Base-by-base conservation (phyloP, 805 yeast genomes). In the Yueomyces sp. region DNA sequence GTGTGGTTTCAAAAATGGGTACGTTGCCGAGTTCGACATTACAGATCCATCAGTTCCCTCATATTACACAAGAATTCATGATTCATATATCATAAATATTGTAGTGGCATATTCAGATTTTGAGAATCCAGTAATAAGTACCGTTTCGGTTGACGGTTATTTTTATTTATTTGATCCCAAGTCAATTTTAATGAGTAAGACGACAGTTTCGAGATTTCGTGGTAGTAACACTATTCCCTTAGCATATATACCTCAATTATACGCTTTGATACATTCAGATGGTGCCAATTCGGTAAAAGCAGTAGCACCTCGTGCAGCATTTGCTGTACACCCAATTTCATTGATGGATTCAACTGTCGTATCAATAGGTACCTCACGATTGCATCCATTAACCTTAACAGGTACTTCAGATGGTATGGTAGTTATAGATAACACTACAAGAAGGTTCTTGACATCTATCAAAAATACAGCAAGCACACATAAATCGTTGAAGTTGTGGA, bases 1-100 rank as follows among this genome's bases (percentile, higher is more conserved):
- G 2, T 74, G 76, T 31, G 90, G 88, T 0, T 69, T 75, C 4
- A 57, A 66, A 2, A 71, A 74, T 43, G 92, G 92, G 0, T 64
- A 63, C 31, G 59, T 82, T 7, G 78, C 77, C 0, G 86, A 80
- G 52, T 79, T 69, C 45, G 63, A 68, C 8, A 50, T 77, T 1
- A 36, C 50, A 3, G 59, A 59, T 5, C 46, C 50, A 0, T 44
- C 42, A 2, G 26, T 44, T 1, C 77, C 76, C 1, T 62, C 69
- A 1, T 68, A 48, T 45, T 55, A 65, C 28, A 52, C 55, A 29
- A 69, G 67, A 27, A 44, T 70, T 3, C 71, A 67, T 43, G 57
- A 62, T 3, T 62, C 68, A 0, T 62, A 63, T 43, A 59, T 73
- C 5, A 49, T 62, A 7, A 54, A 67, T 0, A 46, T 71, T 5